Base-by-base conservation (phyloP, 805 yeast species). In the Komagataella phaffii region DNA sequence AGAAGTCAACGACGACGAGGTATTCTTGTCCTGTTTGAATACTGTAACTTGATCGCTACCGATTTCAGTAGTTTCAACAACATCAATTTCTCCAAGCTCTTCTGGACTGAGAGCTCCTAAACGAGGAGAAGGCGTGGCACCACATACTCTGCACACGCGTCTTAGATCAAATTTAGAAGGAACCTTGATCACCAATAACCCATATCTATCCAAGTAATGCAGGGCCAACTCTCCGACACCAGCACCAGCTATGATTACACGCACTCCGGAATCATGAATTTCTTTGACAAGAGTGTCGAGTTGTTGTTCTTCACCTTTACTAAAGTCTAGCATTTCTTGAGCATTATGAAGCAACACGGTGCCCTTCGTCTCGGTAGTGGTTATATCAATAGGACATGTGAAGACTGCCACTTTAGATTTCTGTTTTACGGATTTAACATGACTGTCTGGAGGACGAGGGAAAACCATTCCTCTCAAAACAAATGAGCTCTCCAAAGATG, bases 381-480 rank as follows among this genome's bases (percentile, higher is more conserved):
- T 84, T 54, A 88, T 88, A 69, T 93, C 99, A 52, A 93, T 80
- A 24, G 98, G 97, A 66, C 96, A 84, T 7, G 96, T 88, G 72
- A 75, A 93, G 2, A 89, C 90, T 7, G 87, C 99, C 48, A 93
- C 98, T 65, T 88, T 89, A 17, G 95, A 80, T 59, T 76, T 80
- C 48, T 66, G 61, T 7, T 60, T 64, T 53, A 85, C 71, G 55
- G 81, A 76, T 64, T 88, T 88, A 49, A 90, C 69, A 58, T 80
- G 82, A 14, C 97, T 95, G 66, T 91, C 98, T n/a, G 98, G 96
- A 67, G 89, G 96, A 61, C 95, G 80, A 58, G 95, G 95, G 76
- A 93, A 91, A 44, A 93, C 96, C 99, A 93, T 93, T 59, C 99
- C 99, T 69, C 86, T 88, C 56, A 93, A 74, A 51, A 93, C 98